Base-by-base conservation (phyloP, 2,329 filamentous ascomycete genomes). In the Verticillium tricorpus region DNA sequence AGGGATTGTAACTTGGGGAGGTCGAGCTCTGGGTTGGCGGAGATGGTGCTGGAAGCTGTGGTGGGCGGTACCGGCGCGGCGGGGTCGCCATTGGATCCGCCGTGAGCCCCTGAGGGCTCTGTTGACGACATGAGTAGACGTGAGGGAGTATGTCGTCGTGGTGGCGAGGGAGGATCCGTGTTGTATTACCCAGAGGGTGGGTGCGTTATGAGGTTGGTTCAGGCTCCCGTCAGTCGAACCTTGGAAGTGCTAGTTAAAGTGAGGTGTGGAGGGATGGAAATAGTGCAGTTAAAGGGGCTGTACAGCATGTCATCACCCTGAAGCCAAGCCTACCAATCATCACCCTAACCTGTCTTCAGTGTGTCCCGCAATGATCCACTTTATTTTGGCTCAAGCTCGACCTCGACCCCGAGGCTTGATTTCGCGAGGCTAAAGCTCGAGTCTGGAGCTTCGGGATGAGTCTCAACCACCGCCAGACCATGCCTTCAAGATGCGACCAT, bases 1-100 rank as follows among this genome's bases (percentile, higher is more conserved):
- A 98, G 86, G 59, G 91, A 85, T 76, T 97, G 90, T 57, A 99
- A 88, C 82, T 97, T 97, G 70, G 88, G 80, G 68, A 97, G 79
- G 73, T 99, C 93, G 74, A 99, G 90, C 80, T 97, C 91, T 58
- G 89, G 89, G 71, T 86, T 89, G 67, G 76, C 79, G 65, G 77
- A 68, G 68, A 76, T 68, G 64, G 73, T 68, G 67, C 75, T 64
- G 71, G 70, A 67, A 58, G 65, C 64, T 70, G 66, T 66, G 74
- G 67, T 64, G 63, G 69, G 68, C 60, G 66, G 62, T 60, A 68
- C 66, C 54, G 65, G 63, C 15, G 64, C 63, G 19, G 58, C 61
- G 54, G 63, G 66, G 31, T 61, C 68, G 66, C 72, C 72, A 66
- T 76, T 72, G 58, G 71, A 71, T 67, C 73, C 69, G 67, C 70